Evolutionary conservation across 2,329 filamentous ascomycete genomes (phyloP).

Genomic region (Emmonsiellopsis sp.): DNA sequence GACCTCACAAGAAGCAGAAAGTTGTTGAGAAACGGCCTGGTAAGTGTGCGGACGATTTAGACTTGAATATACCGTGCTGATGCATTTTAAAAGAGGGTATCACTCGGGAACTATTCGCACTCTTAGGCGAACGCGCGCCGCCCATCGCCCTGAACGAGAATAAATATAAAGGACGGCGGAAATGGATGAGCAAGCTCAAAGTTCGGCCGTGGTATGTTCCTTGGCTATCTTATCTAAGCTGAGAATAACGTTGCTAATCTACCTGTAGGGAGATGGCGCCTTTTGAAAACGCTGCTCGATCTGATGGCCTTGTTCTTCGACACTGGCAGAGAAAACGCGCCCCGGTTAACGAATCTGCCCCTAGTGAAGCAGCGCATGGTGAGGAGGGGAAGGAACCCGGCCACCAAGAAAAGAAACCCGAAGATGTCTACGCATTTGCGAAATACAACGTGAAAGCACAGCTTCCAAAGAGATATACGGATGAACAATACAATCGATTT

Average conservation of each 20-base stretch:
- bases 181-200: constrained; percentile 36
- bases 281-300: constrained; percentile 70
- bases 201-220: constrained; percentile 33
- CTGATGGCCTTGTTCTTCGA: constrained; percentile 59
- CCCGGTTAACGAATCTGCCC: constrained; percentile 24
- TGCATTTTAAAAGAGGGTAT: constrained; percentile 33
- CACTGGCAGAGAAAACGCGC: constrained; percentile 70
- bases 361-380: constrained; percentile 26
- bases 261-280: constrained; percentile 54
- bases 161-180: constrained; percentile 42
- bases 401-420: constrained; percentile 21
- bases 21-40: constrained; percentile 48
- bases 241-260: constrained; percentile 44
- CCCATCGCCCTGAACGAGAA: constrained; percentile 44
- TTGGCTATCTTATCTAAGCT: constrained; percentile 50
- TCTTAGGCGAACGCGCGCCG: constrained; percentile 43
- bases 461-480: constrained; percentile 65
- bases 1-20: constrained; percentile 68
- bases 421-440: constrained; percentile 54
- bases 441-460: constrained; percentile 80
- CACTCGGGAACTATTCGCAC: constrained; percentile 40
- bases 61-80: constrained; percentile 6
- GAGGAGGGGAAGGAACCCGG: constrained; percentile 22
- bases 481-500: constrained; percentile 73
- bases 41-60: constrained; percentile 22